Percentiles rank a stretch among this genome's conserved stretches.
Evolutionary conservation across 768 basidiomycete genomes (phyloP).

Genomic region (Trametes gibbosa): DNA sequence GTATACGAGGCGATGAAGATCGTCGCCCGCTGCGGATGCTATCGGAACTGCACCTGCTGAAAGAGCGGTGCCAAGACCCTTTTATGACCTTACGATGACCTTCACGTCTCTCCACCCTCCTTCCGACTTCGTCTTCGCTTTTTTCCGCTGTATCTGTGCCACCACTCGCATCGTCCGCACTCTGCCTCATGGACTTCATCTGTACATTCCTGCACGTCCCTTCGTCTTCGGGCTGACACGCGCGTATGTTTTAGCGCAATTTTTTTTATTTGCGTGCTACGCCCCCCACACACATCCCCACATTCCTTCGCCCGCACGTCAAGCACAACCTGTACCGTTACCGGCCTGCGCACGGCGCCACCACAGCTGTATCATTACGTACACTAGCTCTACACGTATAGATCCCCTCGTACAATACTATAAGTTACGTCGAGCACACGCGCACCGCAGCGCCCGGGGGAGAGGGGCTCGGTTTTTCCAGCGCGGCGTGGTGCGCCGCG

Average conservation of each 20-base stretch:
- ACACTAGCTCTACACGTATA: constrained; percentile 13
- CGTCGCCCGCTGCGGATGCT: constrained; percentile 2
- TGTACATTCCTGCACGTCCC: constrained; percentile 1
- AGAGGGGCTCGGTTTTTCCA: not conserved
- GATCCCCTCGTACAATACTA: constrained; percentile 14
- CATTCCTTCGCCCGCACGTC: not conserved
- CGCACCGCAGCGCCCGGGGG: not conserved
- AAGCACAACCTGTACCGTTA: constrained; percentile 1
- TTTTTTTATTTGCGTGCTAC: no score
- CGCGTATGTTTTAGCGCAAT: not conserved
- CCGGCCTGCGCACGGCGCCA: not conserved
- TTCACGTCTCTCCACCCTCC: not conserved
- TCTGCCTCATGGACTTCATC: not conserved
- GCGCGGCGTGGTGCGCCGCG: not conserved
- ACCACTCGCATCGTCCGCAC: not conserved
- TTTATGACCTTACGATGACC: constrained; percentile 5
- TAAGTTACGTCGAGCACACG: constrained; percentile 5
- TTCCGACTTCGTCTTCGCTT: constrained; percentile 1
- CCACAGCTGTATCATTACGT: constrained; percentile 14
- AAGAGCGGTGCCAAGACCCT: not conserved
- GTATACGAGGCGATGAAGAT: constrained; percentile 23
- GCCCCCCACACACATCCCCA: not conserved
- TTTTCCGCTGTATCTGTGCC: not conserved
- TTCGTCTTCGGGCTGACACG: not conserved
- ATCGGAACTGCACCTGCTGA: not conserved